Base-by-base conservation (phyloP, 2,329 filamentous ascomycete species). In the Penicillium sp. region DNA sequence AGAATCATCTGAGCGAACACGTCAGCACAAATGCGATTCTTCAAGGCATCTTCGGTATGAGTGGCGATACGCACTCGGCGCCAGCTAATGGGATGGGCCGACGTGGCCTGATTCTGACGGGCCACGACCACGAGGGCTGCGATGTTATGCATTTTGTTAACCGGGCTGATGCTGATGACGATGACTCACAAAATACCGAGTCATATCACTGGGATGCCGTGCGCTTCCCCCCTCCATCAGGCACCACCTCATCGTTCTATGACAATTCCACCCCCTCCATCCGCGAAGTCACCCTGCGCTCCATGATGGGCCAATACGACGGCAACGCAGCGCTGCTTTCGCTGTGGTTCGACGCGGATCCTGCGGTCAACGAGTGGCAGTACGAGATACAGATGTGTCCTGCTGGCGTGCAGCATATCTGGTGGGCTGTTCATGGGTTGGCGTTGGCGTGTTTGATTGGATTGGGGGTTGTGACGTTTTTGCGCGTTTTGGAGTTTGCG, bases 221-320 rank as follows among this genome's bases (percentile, higher is more conserved):
- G 58, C 68, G 70, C 18, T 75, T 69, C 47, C 55, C 40, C 16
- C 16, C 38, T 11, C 47, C 43, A 1, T n/a, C n/a, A n/a, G n/a
- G n/a, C n/a, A 26, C 20, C 8, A 12, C 26, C 16, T 3, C 50
- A 6, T 18, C 26, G 0, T 26, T 14, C 12, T 38, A 48, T 1
- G 61, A 9, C 59, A 30, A 18, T 12, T 16, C 14, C 30, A 26
- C 58, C 1, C 70, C 59, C 60, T 86, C 21, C 67, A 78, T 97
- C 5, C 81, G 93, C 26, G 94, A 99, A 74, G 85, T 97, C 62
- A 99, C 94, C 0, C 89, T 99, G 2, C 86, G 92, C 58, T 96
- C 91, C 72, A 97, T 99, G 91, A 99, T 99, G 94, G 94, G 94
- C 56, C 89, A 90, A 56, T 99, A 89, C 72, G 87, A 85, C n/a